Conservation (phyloP, 345 rosid genomes). For the Aquilaria yunnanensis region DNA sequence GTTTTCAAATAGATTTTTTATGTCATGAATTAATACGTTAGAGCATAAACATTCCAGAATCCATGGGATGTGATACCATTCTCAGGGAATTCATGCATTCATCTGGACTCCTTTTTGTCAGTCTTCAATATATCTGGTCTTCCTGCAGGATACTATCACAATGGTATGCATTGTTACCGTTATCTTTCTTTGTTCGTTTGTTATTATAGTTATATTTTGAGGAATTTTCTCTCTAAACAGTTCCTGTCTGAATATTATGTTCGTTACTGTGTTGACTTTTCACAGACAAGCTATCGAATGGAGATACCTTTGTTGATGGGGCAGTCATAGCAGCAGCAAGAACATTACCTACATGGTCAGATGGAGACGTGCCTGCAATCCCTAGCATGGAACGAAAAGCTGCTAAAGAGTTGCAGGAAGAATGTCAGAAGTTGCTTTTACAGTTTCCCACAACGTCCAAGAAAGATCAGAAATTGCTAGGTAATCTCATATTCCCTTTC, state of each 20-base stretch:
- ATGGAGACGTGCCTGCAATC: constrained; percentile 67
- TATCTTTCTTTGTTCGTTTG: neutral
- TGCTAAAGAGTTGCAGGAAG: constrained; percentile 72
- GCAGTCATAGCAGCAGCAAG: constrained; percentile 89
- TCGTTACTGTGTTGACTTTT: neutral
- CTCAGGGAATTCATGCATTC: constrained; percentile 71
- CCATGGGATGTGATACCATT: constrained; percentile 79
- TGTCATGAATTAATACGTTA: neutral
- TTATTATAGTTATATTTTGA: neutral
- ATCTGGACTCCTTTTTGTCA: constrained; percentile 81
- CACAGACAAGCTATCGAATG: constrained; percentile 40
- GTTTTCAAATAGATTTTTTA: too few species aligned
- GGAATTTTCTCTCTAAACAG: neutral
- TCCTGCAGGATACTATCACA: constrained; percentile 76
- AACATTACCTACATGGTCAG: constrained; percentile 85
- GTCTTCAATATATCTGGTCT: constrained; percentile 77
- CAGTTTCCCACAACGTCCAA: constrained; percentile 60
- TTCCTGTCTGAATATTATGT: neutral
- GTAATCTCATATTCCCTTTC: constrained; percentile 22
- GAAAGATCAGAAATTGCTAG: constrained; percentile 70
- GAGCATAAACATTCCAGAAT: constrained; percentile 49
- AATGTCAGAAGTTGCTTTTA: constrained; percentile 67
- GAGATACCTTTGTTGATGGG: constrained; percentile 71
- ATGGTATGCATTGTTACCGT: constrained; percentile 34
- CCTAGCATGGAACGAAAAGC: constrained; percentile 81